A percentile compares a stretch with the other conserved stretches of the same genome.
Evolutionary conservation across 177 flowering plant species (phyloP).

Genomic region (Telopea speciosissima): DNA sequence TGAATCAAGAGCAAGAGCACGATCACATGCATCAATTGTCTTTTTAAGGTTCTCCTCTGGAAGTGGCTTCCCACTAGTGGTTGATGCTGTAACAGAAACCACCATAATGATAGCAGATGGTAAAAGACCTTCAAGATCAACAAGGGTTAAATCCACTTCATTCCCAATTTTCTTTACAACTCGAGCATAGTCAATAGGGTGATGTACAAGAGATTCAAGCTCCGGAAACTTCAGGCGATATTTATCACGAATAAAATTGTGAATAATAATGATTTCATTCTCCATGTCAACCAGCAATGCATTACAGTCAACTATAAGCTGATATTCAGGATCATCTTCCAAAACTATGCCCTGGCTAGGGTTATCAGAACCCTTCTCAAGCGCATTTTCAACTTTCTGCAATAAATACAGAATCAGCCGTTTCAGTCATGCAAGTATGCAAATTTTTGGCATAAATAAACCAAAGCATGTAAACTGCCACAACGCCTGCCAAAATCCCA

Average conservation of each 20-base stretch:
- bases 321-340: constrained; percentile 96
- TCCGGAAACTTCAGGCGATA: constrained; percentile 90
- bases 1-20: constrained; percentile 83
- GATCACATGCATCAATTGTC: constrained; percentile 90
- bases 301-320: constrained; percentile 90
- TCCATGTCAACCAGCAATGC: constrained; percentile 87
- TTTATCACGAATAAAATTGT: constrained; percentile 90
- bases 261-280: constrained; percentile 82
- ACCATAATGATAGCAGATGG: constrained; percentile 97
- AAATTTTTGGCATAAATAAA: neutral
- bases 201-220: constrained; percentile 91
- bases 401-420: constrained; percentile 11
- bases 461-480: neutral
- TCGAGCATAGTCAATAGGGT: constrained; percentile 97
- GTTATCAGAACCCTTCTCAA: constrained; percentile 57
- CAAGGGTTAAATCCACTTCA: constrained; percentile 83
- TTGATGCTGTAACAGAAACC: constrained; percentile 93
- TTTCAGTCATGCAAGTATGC: neutral
- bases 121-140: constrained; percentile 86
- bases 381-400: constrained; percentile 96
- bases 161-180: constrained; percentile 94
- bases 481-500: neutral
- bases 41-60: constrained; percentile 75
- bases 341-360: constrained; percentile 51
- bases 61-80: constrained; percentile 92